Evolutionary conservation across 768 basidiomycete genomes (phyloP), one percentile per base, ranked within the genome.

Genomic region (Russula olivacea): DNA sequence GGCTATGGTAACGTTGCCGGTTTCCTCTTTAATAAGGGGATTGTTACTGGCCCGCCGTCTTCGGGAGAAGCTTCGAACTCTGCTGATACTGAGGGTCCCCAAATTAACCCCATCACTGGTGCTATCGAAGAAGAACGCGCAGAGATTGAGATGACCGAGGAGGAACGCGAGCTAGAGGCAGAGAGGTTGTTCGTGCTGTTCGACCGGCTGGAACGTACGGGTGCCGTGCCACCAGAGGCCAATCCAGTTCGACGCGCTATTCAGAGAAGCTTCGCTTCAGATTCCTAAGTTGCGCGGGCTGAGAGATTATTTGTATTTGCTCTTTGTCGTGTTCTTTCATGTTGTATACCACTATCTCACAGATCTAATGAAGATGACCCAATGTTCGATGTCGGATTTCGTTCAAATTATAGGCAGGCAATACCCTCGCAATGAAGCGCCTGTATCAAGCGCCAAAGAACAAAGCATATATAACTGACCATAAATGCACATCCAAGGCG

Each of bases 1-100:
- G 96, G 96, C 8, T 99, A 99, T 69, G 96, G 96, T 47, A 94
- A 94, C 71, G 93, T 94, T 47, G 93, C 94, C 0, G 97, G 97
- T 0, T 90, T 93, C 79, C 79, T 99, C 28, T 95, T 93, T 77
- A 86, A 89, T 71, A 95, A 93, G 71, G 94, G 93, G 17, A 80
- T 98, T 68, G 79, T 89, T 70, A 80, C 74, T 59, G 81, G 84
- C 7, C 89, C 86, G 1, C 78, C 79, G 8, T 60, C 58, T 0
- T 68, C 73, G 12, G 72, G 76, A 25, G 71, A 76, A 1, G 70
- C 61, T 5, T 72, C 77, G 4, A 43, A 9, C 2, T n/a, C 66
- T 19, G 55, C 61, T n/a, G 73, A 77, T 1, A 21, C 76, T 10
- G 55, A 70, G 9, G 79, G 79, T 19, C 74, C 77, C 30, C 74